These are phyloP conservation scores for Akebia trifoliata DNA, from an alignment of 164 flowering plant genomes.

Conservation along the genomic window DNA sequence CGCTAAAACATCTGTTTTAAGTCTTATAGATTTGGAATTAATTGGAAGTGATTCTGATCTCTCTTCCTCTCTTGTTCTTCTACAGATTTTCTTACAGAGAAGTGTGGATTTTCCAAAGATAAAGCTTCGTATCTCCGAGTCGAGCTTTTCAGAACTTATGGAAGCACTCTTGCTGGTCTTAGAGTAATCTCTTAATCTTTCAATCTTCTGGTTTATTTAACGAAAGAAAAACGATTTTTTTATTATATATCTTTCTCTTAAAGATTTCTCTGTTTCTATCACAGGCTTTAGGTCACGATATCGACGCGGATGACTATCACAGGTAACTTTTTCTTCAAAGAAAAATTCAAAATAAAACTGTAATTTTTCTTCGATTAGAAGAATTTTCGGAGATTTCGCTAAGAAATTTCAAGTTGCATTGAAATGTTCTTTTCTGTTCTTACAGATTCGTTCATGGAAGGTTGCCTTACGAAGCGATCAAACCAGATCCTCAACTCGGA, in stretches of 20 bases:
- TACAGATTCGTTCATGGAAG: constrained; percentile 83
- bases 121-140: constrained; percentile 53
- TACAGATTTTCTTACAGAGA: constrained; percentile 63
- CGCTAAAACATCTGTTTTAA: background rate
- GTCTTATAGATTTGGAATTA: no score
- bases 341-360: background rate
- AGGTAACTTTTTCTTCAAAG: constrained; percentile 8
- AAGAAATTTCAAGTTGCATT: constrained; percentile 3
- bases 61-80: background rate
- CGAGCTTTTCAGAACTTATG: constrained; percentile 67
- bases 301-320: constrained; percentile 25
- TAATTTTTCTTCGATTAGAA: background rate
- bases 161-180: constrained; percentile 83
- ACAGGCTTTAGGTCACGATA: constrained; percentile 23
- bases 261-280: background rate
- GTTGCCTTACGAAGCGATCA: constrained; percentile 69
- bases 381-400: background rate
- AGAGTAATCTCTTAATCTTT: constrained; percentile 35
- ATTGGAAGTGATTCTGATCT: no score
- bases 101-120: constrained; percentile 48
- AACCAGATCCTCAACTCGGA: constrained; percentile 48
- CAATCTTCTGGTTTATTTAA: no score
- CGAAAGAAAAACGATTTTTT: background rate
- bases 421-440: no score
- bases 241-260: background rate